Percentiles rank a stretch among this genome's conserved stretches.
Evolutionary conservation across 192 early-diverging fungal species (phyloP).

Genomic region (Chytriomyces hyalinus): DNA sequence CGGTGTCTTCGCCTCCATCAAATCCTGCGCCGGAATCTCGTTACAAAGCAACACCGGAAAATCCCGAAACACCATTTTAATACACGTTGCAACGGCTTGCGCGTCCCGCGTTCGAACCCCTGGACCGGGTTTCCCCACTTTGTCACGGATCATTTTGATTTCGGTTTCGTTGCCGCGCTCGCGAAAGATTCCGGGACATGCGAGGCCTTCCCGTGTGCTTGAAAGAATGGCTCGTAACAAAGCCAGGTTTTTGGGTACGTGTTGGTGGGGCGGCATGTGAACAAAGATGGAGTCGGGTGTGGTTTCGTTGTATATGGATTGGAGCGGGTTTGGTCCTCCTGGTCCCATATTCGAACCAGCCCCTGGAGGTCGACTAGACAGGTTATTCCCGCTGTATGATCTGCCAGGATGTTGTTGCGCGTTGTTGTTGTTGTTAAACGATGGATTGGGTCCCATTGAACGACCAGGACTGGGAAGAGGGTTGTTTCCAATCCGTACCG

Average conservation of each 20-base stretch:
- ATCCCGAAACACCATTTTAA: slow-evolving; percentile 21
- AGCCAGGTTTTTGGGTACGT: background rate
- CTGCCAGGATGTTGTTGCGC: no score
- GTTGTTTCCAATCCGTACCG: no score
- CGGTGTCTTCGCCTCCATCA: slow-evolving; percentile 11
- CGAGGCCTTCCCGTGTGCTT: slow-evolving; percentile 1
- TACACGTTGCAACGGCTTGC: slow-evolving; percentile 4
- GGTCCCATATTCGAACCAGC: no score
- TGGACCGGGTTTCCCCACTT: background rate
- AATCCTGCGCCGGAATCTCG: slow-evolving; percentile 25
- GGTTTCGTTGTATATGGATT: background rate
- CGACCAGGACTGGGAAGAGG: no score
- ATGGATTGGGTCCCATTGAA: no score
- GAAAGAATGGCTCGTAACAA: background rate
- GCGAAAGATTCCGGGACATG: background rate
- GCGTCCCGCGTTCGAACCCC: slow-evolving; percentile 1
- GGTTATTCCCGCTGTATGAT: no score
- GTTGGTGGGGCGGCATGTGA: slow-evolving; percentile 4
- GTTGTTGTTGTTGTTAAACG: no score
- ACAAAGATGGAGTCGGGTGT: slow-evolving; percentile 19
- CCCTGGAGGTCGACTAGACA: no score
- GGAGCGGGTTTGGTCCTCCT: slow-evolving; percentile 4
- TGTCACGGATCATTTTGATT: slow-evolving; percentile 19
- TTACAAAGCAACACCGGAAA: slow-evolving; percentile 8
- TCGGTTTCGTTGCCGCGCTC: slow-evolving; percentile 8